Percentiles rank a stretch among this genome's conserved stretches.
Evolutionary conservation across 1,139 yeast species (phyloP).

Genomic region (Pichia norvegensis): DNA sequence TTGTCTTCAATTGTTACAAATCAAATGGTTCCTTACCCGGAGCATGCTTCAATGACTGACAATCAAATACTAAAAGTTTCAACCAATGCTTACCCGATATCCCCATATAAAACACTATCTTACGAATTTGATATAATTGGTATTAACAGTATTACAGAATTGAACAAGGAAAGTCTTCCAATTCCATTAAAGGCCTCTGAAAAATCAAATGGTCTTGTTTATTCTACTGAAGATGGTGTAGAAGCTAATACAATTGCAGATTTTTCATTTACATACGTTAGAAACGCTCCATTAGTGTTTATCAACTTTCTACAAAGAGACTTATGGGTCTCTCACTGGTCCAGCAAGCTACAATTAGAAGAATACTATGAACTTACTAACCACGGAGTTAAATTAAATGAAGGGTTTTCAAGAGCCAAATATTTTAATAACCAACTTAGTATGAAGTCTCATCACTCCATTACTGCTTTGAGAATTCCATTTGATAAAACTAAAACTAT

Average conservation of each 20-base stretch:
- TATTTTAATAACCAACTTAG: slow-evolving; percentile 51
- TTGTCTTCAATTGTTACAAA: slow-evolving; percentile 49
- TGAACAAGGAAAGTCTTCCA: slow-evolving; percentile 4
- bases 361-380: slow-evolving; percentile 82
- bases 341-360: slow-evolving; percentile 55
- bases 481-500: slow-evolving; percentile 32
- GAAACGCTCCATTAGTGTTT: slow-evolving; percentile 57
- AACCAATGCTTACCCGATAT: slow-evolving; percentile 46
- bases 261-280: slow-evolving; percentile 54
- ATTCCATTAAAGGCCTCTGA: slow-evolving; percentile 2
- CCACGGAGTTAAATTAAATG: slow-evolving; percentile 57
- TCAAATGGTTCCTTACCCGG: slow-evolving; percentile 55
- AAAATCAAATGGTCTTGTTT: slow-evolving; percentile 1
- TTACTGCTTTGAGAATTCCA: slow-evolving; percentile 51
- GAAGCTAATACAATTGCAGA: slow-evolving; percentile 43
- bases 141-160: slow-evolving; percentile 42
- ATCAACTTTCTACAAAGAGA: slow-evolving; percentile 61
- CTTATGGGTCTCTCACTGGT: slow-evolving; percentile 79
- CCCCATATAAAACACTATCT: slow-evolving; percentile 54
- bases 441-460: slow-evolving; percentile 39
- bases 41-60: slow-evolving; percentile 49
- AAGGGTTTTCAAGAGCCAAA: slow-evolving; percentile 73
- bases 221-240: slow-evolving; percentile 3
- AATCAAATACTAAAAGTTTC: slow-evolving; percentile 52
- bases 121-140: slow-evolving; percentile 48